Base-by-base conservation (phyloP, 495 filamentous ascomycete species). In the Pyrenopolyporus hunteri region DNA sequence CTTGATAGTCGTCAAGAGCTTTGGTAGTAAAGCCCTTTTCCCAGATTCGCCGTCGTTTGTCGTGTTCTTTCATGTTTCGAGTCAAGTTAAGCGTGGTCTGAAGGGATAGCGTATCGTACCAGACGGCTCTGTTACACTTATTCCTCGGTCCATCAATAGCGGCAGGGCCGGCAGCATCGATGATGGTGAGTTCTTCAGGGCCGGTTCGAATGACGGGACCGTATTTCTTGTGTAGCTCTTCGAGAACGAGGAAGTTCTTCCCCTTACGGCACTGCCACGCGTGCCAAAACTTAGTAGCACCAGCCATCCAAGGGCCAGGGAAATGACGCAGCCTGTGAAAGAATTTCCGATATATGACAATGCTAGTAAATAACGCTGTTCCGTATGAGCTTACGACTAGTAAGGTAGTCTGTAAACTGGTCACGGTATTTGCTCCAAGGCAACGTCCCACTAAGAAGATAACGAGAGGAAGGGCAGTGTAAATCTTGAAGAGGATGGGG, bases 271-370 rank as follows among this genome's bases (percentile, higher is more conserved):
- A 47, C 42, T 73, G 36, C 45, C 63, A 66, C 7, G 74, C 59
- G 55, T 74, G 68, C 59, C 70, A 78, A 4, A 81, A 56, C 25
- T 76, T 77, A 0, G 72, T 73, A 0, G 80, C 37, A 6, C 67
- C 56, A 14, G 79, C 76, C 2, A 57, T n/a, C 16, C 66, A 54
- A 1, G 80, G 78, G 0, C 81, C 82, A 1, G 76, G 77, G 52
- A 82, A 82, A 6, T 55, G 50, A 10, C 74, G 63, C 2, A 83
- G 63, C 1, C 69, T 73, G 65, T 82, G 78, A 47, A 82, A 76
- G 56, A 72, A 78, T 6, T 62, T 20, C 6, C 80, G 74, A 47
- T 82, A 83, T 20, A 75, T 32, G 16, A 70, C 31, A n/a, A 83
- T 78, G 63, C 80, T 83, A 9, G 58, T 47, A 25, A 77, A 70